These are phyloP conservation scores for Pilatotrama ljubarskyi DNA, from an alignment of 768 basidiomycete species.

Conservation along the genomic window DNA sequence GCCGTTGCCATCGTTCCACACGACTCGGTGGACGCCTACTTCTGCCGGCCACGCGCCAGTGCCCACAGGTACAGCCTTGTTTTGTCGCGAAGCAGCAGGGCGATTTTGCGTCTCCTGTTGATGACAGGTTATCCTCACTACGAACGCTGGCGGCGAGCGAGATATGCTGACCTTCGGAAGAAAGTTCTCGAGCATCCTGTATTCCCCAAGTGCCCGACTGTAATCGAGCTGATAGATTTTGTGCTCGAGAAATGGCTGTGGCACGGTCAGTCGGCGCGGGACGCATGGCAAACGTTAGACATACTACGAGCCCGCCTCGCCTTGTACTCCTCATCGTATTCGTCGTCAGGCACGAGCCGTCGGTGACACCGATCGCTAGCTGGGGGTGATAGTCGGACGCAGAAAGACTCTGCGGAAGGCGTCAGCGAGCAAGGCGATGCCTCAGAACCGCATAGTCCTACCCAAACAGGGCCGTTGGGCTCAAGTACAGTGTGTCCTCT, in stretches of 20 bases:
- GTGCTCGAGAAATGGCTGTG: slow-evolving; percentile 73
- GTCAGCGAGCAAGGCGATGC: neutral
- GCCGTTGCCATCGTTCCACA: slow-evolving; percentile 81
- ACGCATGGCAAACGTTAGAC: too few relatives aligned
- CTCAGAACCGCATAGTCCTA: slow-evolving; percentile 46
- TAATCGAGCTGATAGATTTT: slow-evolving; percentile 89
- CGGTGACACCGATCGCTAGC: slow-evolving; percentile 77
- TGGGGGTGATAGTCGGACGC: slow-evolving; percentile 88
- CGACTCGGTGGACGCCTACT: slow-evolving; percentile 73
- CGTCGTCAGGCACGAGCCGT: slow-evolving; percentile 78
- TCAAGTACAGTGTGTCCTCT: slow-evolving; percentile 71
- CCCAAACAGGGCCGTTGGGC: slow-evolving; percentile 83
- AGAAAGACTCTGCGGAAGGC: slow-evolving; percentile 53
- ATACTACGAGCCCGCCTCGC: slow-evolving; percentile 69
- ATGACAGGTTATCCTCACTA: neutral
- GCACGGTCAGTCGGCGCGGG: neutral
- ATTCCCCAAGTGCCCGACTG: slow-evolving; percentile 70
- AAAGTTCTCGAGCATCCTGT: slow-evolving; percentile 87
- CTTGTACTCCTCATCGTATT: slow-evolving; percentile 68
- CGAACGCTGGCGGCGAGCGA: too few relatives aligned
- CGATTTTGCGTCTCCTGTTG: slow-evolving; percentile 55
- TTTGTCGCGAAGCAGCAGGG: slow-evolving; percentile 40
- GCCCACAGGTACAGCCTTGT: slow-evolving; percentile 38
- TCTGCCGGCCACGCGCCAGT: slow-evolving; percentile 80
- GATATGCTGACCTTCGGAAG: slow-evolving; percentile 58